Conservation (phyloP, 2,329 filamentous ascomycete genomes). For the Penicillium sp. region DNA sequence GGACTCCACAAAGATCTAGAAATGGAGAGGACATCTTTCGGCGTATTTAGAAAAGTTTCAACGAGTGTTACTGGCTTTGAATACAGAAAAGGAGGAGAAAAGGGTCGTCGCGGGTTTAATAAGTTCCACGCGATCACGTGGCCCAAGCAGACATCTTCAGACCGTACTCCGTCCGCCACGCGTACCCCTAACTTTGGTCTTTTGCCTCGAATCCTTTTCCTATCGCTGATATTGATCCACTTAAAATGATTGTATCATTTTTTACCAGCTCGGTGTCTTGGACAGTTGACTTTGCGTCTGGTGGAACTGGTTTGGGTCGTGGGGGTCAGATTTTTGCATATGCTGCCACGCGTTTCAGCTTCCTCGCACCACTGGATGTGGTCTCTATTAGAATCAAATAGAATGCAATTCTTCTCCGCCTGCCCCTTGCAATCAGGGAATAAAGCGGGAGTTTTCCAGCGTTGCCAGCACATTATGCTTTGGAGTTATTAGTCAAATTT, state of each 20-base stretch:
- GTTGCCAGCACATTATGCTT: constrained; percentile 13
- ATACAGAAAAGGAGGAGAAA: too few relatives aligned
- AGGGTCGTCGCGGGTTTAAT: too few relatives aligned
- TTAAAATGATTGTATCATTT: too few relatives aligned
- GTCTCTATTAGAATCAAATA: constrained; percentile 12
- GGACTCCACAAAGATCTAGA: constrained; percentile 6
- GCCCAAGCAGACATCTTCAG: too few relatives aligned
- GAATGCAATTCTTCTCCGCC: constrained; percentile 11
- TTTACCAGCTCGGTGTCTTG: neutral
- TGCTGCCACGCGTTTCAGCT: neutral
- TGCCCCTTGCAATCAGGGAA: constrained; percentile 14
- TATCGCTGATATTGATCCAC: too few relatives aligned
- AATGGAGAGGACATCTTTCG: constrained; percentile 5
- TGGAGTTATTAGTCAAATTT: too few relatives aligned
- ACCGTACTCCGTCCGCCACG: too few relatives aligned
- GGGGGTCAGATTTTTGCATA: constrained; percentile 1
- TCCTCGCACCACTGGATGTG: constrained; percentile 3
- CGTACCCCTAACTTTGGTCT: too few relatives aligned
- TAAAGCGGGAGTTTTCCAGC: constrained; percentile 10
- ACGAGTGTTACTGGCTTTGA: too few relatives aligned
- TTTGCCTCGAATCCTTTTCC: too few relatives aligned
- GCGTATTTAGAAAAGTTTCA: too few relatives aligned
- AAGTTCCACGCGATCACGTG: too few relatives aligned
- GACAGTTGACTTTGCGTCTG: neutral
- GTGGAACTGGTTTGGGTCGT: constrained; percentile 1